phyloP scores from a whole-genome alignment of 169 alveolate genomes.

The Hammondia hammondi region DNA sequence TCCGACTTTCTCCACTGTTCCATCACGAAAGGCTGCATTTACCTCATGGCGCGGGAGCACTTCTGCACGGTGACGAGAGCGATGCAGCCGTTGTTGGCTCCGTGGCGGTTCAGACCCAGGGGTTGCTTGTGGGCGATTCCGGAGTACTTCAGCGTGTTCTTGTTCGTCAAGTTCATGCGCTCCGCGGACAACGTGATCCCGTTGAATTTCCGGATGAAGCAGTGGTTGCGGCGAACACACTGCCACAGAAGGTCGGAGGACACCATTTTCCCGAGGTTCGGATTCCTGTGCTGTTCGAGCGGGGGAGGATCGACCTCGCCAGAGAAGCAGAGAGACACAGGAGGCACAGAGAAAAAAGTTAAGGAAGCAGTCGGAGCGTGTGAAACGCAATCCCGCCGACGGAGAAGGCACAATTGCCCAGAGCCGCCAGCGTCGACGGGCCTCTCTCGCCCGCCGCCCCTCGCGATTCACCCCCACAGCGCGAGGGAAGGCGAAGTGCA shows the following conservation, averaged over 20 bases:
- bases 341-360: not conserved
- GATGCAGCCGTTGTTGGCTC: conserved; percentile 8
- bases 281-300: not conserved
- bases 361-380: not conserved
- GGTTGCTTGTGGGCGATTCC: conserved; percentile 59
- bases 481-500: not conserved
- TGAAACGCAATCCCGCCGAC: not conserved
- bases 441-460: not conserved
- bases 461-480: conserved; percentile 11
- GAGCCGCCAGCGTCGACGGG: not conserved
- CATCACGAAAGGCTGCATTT: not conserved
- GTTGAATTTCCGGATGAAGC: conserved; percentile 42
- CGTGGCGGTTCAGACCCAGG: conserved; percentile 22
- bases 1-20: too few species aligned
- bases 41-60: conserved; percentile 6
- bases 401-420: not conserved
- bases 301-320: not conserved
- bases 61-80: conserved; percentile 31
- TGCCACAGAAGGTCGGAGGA: conserved; percentile 51
- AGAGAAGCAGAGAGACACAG: not conserved
- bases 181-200: conserved; percentile 38
- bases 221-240: conserved; percentile 38
- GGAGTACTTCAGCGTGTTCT: conserved; percentile 36
- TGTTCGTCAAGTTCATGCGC: conserved; percentile 35
- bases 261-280: conserved; percentile 35